phyloP scores from a whole-genome alignment of 805 yeast species.

The Debaryomyces hansenii region DNA sequence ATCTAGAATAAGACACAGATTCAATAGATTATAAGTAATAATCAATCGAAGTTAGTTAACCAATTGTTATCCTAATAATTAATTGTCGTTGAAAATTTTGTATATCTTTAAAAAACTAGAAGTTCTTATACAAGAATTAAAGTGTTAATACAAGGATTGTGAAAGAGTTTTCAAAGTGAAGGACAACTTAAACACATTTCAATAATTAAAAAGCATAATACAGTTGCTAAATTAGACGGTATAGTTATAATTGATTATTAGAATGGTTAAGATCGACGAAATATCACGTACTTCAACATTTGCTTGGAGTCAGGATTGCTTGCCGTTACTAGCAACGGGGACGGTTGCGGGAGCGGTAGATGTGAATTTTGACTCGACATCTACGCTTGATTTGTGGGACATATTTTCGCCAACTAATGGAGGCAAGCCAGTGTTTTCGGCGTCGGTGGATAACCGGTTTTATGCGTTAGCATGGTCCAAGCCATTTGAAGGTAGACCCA shows the following conservation, averaged over 20 bases:
- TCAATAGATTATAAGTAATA: neutral
- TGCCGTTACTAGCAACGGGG: conserved; percentile 84
- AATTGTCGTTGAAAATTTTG: neutral
- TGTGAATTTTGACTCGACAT: conserved; percentile 75
- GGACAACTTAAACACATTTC: too few species aligned
- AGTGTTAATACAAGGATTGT: too few species aligned
- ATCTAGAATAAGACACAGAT: neutral
- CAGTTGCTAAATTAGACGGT: neutral
- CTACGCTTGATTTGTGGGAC: conserved; percentile 80
- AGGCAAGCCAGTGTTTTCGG: conserved; percentile 34
- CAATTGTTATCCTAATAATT: neutral
- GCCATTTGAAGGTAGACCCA: conserved; percentile 47
- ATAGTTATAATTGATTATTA: neutral
- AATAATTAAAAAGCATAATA: neutral
- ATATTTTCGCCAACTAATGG: conserved; percentile 43
- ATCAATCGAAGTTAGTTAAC: neutral
- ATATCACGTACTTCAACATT: conserved; percentile 86
- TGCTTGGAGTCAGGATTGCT: conserved; percentile 84
- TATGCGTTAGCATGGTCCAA: conserved; percentile 84
- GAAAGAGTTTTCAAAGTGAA: too few species aligned
- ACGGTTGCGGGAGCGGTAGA: conserved; percentile 97
- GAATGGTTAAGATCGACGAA: conserved; percentile 82
- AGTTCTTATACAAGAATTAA: too few species aligned
- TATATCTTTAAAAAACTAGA: too few species aligned
- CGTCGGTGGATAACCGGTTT: conserved; percentile 46